A percentile compares a stretch with the other conserved stretches of the same genome.
These are phyloP conservation scores for Solanum etuberosum DNA, from an alignment of 257 asterid genomes.

Conservation along the genomic window DNA sequence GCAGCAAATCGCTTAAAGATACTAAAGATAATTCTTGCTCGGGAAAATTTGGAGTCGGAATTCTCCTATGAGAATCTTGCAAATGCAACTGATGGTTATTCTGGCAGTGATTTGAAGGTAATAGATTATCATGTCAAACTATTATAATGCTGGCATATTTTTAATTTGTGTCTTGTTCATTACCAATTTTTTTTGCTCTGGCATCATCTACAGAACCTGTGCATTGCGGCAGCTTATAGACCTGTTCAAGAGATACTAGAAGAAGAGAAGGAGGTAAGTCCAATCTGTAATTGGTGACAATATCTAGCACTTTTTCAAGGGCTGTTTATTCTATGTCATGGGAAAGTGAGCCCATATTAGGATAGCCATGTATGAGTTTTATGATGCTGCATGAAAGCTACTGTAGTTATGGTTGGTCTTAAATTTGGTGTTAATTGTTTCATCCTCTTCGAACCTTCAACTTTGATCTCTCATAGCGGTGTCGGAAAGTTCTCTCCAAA, in stretches of 20 bases:
- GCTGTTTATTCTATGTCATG: neutral
- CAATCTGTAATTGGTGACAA: neutral
- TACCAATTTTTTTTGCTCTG: neutral
- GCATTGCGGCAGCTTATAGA: constrained; percentile 88
- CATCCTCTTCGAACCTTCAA: neutral
- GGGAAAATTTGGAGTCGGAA: constrained; percentile 62
- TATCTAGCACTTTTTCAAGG: neutral
- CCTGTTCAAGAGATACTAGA: constrained; percentile 92
- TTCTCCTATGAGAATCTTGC: constrained; percentile 76
- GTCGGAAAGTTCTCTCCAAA: neutral
- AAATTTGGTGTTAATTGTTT: neutral
- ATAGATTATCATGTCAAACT: constrained; percentile 1
- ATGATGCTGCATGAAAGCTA: neutral
- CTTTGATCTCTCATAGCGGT: neutral
- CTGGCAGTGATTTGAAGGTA: constrained; percentile 99
- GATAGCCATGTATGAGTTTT: neutral
- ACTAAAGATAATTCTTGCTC: constrained; percentile 69
- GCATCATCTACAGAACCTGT: constrained; percentile 61
- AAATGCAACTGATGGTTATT: constrained; percentile 91
- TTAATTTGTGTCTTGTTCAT: neutral
- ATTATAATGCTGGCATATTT: neutral
- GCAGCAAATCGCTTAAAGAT: constrained; percentile 81
- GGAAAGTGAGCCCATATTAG: neutral
- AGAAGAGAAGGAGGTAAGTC: constrained; percentile 53
- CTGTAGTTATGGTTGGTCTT: neutral